Percentiles rank a stretch among this genome's conserved stretches.
phyloP scores from a whole-genome alignment of 2,329 filamentous ascomycete genomes.

The Aspergillus intermedius region DNA sequence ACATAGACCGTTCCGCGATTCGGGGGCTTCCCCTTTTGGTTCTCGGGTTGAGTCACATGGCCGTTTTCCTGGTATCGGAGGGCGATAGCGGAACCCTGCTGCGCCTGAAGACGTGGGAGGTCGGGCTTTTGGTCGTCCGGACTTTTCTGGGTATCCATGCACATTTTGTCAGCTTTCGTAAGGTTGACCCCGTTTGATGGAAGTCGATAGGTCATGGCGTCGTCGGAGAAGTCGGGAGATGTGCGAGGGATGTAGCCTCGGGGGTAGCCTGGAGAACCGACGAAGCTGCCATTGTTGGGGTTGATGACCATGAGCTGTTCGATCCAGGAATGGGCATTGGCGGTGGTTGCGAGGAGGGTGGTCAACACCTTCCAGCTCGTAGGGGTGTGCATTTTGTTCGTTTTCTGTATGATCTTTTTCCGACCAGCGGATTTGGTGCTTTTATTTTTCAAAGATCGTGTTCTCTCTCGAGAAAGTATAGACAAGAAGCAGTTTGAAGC shows the following conservation, averaged over 20 bases:
- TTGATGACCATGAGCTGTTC: slow-evolving; percentile 68
- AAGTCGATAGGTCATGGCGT: slow-evolving; percentile 56
- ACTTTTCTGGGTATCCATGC: slow-evolving; percentile 57
- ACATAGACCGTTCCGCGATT: slow-evolving; percentile 68
- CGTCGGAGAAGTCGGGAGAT: slow-evolving; percentile 51
- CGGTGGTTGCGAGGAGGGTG: slow-evolving; percentile 20
- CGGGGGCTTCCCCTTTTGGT: slow-evolving; percentile 52
- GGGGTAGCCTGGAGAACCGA: slow-evolving; percentile 65
- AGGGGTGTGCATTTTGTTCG: slow-evolving; percentile 3
- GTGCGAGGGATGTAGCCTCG: slow-evolving; percentile 61
- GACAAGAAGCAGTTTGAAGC: slow-evolving; percentile 1
- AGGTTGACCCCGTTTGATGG: slow-evolving; percentile 49
- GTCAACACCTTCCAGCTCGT: slow-evolving; percentile 13
- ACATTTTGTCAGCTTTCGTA: slow-evolving; percentile 53
- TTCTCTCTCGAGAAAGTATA: slow-evolving; percentile 4
- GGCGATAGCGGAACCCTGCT: slow-evolving; percentile 58
- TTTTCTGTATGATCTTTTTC: neutral
- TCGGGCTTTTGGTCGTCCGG: slow-evolving; percentile 46
- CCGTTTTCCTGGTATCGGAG: slow-evolving; percentile 69
- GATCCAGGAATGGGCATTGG: slow-evolving; percentile 69
- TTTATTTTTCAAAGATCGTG: neutral
- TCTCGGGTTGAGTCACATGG: slow-evolving; percentile 58
- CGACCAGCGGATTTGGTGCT: slow-evolving; percentile 10
- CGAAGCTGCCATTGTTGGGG: slow-evolving; percentile 61
- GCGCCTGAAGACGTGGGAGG: slow-evolving; percentile 55